These are phyloP conservation scores for Cercospora berteroae DNA, from an alignment of 2,329 filamentous ascomycete genomes.

Conservation along the genomic window DNA sequence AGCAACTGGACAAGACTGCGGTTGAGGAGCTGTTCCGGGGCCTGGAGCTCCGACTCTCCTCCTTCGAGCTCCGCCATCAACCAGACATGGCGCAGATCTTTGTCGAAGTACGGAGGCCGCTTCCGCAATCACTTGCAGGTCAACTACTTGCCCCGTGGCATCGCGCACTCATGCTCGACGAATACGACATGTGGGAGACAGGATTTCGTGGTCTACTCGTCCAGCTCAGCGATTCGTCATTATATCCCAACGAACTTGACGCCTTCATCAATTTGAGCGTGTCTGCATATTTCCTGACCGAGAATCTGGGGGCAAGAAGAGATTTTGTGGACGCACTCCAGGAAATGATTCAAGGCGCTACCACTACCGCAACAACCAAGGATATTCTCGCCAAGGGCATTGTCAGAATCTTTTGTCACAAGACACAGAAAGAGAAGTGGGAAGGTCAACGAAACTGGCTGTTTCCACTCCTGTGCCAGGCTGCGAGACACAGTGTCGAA, in stretches of 20 bases:
- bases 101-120: slow-evolving; percentile 24
- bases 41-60: slow-evolving; percentile 13
- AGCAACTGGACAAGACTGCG: slow-evolving; percentile 16
- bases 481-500: slow-evolving; percentile 24
- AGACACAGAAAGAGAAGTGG: slow-evolving; percentile 29
- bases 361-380: slow-evolving; percentile 15
- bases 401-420: slow-evolving; percentile 26
- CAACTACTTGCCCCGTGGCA: slow-evolving; percentile 27
- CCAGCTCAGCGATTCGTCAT: slow-evolving; percentile 22
- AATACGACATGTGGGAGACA: slow-evolving; percentile 24
- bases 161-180: slow-evolving; percentile 25
- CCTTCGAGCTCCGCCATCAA: slow-evolving; percentile 26
- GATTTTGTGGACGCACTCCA: slow-evolving; percentile 25
- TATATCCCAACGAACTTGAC: slow-evolving; percentile 24
- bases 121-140: slow-evolving; percentile 20
- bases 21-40: slow-evolving; percentile 20
- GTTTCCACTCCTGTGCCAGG: slow-evolving; percentile 25
- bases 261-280: slow-evolving; percentile 25
- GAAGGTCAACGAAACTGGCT: slow-evolving; percentile 28
- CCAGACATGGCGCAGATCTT: slow-evolving; percentile 28
- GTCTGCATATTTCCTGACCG: slow-evolving; percentile 25
- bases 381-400: slow-evolving; percentile 26
- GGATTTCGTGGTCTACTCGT: slow-evolving; percentile 20
- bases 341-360: slow-evolving; percentile 15
- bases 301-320: slow-evolving; percentile 16